Percentiles rank a stretch among this genome's conserved stretches.
Evolutionary conservation across 805 yeast genomes (phyloP).

Genomic region (Metschnikowia rubicola): DNA sequence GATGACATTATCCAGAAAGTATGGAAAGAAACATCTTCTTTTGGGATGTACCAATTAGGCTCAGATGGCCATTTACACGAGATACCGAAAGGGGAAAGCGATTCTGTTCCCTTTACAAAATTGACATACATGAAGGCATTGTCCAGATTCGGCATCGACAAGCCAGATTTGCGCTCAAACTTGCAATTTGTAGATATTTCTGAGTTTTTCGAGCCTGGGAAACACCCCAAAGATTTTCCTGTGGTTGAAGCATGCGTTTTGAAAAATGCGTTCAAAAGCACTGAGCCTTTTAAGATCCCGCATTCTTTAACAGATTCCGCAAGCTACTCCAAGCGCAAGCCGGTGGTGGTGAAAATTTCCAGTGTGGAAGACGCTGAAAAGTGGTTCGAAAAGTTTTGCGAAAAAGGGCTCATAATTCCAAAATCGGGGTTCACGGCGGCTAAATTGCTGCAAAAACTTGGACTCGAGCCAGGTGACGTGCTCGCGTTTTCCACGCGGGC

Average conservation of each 20-base stretch:
- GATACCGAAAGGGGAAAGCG: not conserved
- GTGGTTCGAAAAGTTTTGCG: conserved; percentile 45
- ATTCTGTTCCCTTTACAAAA: conserved; percentile 25
- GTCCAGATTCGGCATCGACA: conserved; percentile 80
- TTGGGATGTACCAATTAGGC: conserved; percentile 38
- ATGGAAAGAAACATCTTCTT: conserved; percentile 50
- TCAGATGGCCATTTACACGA: conserved; percentile 28
- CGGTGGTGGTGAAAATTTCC: conserved; percentile 52
- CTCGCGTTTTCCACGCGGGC: conserved; percentile 79
- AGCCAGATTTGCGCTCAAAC: conserved; percentile 80
- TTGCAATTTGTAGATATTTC: conserved; percentile 51
- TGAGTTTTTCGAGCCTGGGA: conserved; percentile 29
- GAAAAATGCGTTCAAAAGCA: conserved; percentile 41
- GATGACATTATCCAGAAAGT: conserved; percentile 51
- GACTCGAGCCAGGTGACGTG: conserved; percentile 63
- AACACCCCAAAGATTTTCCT: conserved; percentile 46
- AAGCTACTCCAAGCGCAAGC: conserved; percentile 56
- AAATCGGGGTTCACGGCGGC: conserved; percentile 17
- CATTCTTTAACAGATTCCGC: conserved; percentile 34
- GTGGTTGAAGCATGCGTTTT: conserved; percentile 73
- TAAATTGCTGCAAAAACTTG: conserved; percentile 25
- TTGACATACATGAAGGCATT: conserved; percentile 69
- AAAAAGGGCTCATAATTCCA: conserved; percentile 22
- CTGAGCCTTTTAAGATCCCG: conserved; percentile 30
- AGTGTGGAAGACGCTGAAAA: conserved; percentile 31